Percentiles rank a stretch among this genome's conserved stretches.
Conservation (phyloP, 768 basidiomycete species). For the Cubamyces sp. region DNA sequence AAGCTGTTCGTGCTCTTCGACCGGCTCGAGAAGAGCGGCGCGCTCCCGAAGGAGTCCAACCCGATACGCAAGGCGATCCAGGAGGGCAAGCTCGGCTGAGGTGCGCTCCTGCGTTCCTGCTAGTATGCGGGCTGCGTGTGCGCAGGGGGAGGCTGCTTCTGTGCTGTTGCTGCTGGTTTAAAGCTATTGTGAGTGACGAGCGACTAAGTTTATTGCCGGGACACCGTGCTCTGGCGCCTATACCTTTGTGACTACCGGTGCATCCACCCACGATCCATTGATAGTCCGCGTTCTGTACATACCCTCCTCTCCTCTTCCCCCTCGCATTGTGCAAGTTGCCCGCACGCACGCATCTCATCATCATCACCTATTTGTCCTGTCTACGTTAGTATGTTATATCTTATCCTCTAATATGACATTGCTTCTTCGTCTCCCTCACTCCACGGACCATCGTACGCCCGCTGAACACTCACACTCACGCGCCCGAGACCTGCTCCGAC, state of each 20-base stretch:
- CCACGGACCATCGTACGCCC: neutral
- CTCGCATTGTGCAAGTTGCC: neutral
- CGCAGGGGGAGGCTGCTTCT: too few species aligned
- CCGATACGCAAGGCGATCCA: constrained; percentile 75
- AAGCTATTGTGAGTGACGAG: neutral
- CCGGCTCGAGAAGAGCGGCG: constrained; percentile 77
- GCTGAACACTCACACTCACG: neutral
- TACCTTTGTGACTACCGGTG: constrained; percentile 16
- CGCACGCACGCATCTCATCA: too few species aligned
- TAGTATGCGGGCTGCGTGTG: neutral
- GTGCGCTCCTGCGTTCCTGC: too few species aligned
- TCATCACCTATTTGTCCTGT: neutral
- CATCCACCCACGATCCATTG: neutral
- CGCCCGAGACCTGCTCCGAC: constrained; percentile 18
- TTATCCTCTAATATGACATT: constrained; percentile 16
- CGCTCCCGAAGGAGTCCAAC: constrained; percentile 65
- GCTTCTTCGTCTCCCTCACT: neutral
- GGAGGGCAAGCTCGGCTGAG: constrained; percentile 42
- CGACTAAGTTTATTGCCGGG: constrained; percentile 14
- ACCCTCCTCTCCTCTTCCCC: constrained; percentile 4
- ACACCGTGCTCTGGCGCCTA: neutral
- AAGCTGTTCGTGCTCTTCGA: constrained; percentile 91
- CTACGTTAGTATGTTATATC: neutral
- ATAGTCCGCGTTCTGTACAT: constrained; percentile 19
- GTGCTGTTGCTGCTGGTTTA: neutral